A percentile compares a stretch with the other conserved stretches of the same genome.
These are phyloP conservation scores for Alternaria rosae DNA, from an alignment of 2,329 filamentous ascomycete genomes.

Conservation along the genomic window DNA sequence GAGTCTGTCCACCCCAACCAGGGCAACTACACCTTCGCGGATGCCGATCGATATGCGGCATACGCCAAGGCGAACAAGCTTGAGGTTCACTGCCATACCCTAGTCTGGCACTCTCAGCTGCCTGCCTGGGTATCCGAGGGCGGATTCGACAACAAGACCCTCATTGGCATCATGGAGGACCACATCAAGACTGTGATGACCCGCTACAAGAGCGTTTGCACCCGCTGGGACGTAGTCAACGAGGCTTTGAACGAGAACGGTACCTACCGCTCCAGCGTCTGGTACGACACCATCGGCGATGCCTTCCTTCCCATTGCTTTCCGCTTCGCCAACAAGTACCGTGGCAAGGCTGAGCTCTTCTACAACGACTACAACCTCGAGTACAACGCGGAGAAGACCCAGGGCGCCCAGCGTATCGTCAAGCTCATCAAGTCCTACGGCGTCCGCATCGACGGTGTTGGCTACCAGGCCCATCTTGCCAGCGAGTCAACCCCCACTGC, in stretches of 20 bases:
- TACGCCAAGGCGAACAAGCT: constrained; percentile 48
- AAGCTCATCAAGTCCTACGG: constrained; percentile 52
- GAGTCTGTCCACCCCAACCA: constrained; percentile 48
- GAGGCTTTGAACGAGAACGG: constrained; percentile 51
- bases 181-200: constrained; percentile 52
- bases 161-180: constrained; percentile 52
- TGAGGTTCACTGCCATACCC: constrained; percentile 50
- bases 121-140: constrained; percentile 50
- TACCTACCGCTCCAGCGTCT: constrained; percentile 53
- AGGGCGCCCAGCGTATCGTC: constrained; percentile 47
- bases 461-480: constrained; percentile 66
- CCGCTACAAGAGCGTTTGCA: constrained; percentile 51
- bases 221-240: constrained; percentile 52
- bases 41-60: constrained; percentile 46
- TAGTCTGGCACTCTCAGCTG: constrained; percentile 54
- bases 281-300: constrained; percentile 54
- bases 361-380: constrained; percentile 73
- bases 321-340: constrained; percentile 49
- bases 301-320: constrained; percentile 58
- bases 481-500: constrained; percentile 60
- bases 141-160: constrained; percentile 50
- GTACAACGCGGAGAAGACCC: constrained; percentile 56
- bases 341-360: constrained; percentile 56
- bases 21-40: constrained; percentile 49
- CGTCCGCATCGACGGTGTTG: constrained; percentile 67